These are phyloP conservation scores for Verticillium alfalfae DNA, from an alignment of 2,329 filamentous ascomycete genomes.

Conservation along the genomic window DNA sequence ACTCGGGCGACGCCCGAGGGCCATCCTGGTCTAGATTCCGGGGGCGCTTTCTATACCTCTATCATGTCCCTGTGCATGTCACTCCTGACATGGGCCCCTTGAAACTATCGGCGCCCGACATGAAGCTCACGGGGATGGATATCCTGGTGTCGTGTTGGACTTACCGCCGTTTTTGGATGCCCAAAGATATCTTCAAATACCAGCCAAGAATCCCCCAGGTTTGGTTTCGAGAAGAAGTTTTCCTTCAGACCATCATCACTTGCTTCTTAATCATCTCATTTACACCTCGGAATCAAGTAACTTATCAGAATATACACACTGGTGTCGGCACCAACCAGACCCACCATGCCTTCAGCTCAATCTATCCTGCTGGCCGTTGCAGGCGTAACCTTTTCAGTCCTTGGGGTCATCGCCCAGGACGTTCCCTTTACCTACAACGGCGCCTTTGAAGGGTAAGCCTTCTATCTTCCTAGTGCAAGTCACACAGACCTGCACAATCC, in stretches of 20 bases:
- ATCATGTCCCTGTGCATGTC: not conserved
- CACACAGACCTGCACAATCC: not conserved
- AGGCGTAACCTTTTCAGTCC: constrained; percentile 1
- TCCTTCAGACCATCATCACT: not conserved
- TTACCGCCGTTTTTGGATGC: not conserved
- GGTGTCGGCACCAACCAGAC: not conserved
- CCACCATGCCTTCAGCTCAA: constrained; percentile 1
- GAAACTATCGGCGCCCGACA: not conserved
- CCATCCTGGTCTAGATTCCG: not conserved
- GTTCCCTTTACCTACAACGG: constrained; percentile 8
- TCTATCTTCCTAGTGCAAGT: not conserved
- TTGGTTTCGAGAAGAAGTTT: not conserved
- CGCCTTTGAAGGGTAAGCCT: constrained; percentile 6
- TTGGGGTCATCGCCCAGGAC: constrained; percentile 4
- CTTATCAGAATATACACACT: not conserved
- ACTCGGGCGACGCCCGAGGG: not conserved
- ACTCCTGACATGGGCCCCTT: not conserved
- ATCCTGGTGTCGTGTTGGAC: not conserved
- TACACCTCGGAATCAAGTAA: too few relatives aligned
- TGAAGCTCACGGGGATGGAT: not conserved
- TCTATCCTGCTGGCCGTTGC: constrained; percentile 1
- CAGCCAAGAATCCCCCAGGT: not conserved
- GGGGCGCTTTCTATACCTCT: not conserved
- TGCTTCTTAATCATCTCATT: not conserved
- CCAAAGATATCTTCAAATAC: constrained; percentile 1